Conservation (phyloP, 2,329 filamentous ascomycete genomes). For the Aspergillus sp. region DNA sequence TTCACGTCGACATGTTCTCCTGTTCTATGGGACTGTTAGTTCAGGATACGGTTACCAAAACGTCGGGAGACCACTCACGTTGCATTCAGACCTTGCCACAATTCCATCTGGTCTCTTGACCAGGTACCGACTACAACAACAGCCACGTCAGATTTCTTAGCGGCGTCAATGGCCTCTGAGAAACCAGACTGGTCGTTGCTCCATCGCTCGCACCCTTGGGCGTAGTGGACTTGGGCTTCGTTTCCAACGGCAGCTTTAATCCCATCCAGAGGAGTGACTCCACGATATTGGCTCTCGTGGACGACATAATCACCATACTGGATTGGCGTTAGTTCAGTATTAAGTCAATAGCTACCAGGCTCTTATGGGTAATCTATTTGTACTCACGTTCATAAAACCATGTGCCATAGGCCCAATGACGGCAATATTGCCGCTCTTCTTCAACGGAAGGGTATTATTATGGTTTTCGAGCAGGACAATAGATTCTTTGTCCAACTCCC, state of each 20-base stretch:
- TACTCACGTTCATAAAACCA: slow-evolving; percentile 62
- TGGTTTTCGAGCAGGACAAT: slow-evolving; percentile 60
- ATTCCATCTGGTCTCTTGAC: slow-evolving; percentile 67
- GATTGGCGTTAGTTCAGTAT: neutral
- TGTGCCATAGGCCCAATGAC: slow-evolving; percentile 73
- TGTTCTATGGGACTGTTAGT: slow-evolving; percentile 35
- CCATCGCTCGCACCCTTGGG: slow-evolving; percentile 69
- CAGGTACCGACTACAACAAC: slow-evolving; percentile 72
- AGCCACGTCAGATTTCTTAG: slow-evolving; percentile 64
- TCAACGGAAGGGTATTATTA: slow-evolving; percentile 48
- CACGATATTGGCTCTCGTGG: slow-evolving; percentile 57
- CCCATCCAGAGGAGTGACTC: slow-evolving; percentile 66
- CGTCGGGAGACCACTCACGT: slow-evolving; percentile 37
- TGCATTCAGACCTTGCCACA: slow-evolving; percentile 67
- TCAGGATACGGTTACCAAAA: neutral
- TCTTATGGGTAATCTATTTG: neutral
- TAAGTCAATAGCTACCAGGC: too few relatives aligned
- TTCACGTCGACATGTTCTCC: slow-evolving; percentile 68
- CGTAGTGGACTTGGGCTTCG: slow-evolving; percentile 59
- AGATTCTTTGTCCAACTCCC: slow-evolving; percentile 60
- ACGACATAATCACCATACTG: slow-evolving; percentile 72
- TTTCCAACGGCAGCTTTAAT: slow-evolving; percentile 56
- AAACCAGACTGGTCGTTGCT: slow-evolving; percentile 66
- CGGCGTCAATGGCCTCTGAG: slow-evolving; percentile 59
- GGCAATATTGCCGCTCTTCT: slow-evolving; percentile 63